Conservation (phyloP, 495 filamentous ascomycete genomes). For the Xylaria telfairii region DNA sequence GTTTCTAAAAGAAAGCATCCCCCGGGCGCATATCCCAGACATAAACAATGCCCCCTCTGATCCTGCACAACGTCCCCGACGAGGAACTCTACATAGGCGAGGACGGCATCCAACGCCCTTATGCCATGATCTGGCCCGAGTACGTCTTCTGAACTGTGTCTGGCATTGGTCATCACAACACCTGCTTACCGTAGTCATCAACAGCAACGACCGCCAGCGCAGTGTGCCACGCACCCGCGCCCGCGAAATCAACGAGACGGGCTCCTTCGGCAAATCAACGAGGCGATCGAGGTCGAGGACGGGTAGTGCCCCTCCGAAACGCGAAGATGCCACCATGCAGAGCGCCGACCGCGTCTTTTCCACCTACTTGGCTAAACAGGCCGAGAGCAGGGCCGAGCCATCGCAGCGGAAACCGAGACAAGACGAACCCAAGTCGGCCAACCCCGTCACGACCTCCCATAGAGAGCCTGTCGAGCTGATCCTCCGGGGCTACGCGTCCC, state of each 20-base stretch:
- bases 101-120: slow-evolving; percentile 61
- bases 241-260: slow-evolving; percentile 54
- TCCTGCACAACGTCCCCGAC: slow-evolving; percentile 65
- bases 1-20: background rate
- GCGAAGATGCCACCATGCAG: slow-evolving; percentile 61
- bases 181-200: slow-evolving; percentile 28
- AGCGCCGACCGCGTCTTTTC: slow-evolving; percentile 58
- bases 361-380: slow-evolving; percentile 46
- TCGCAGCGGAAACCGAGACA: slow-evolving; percentile 42
- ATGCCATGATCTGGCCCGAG: slow-evolving; percentile 62
- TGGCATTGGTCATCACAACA: background rate
- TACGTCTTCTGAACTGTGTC: slow-evolving; percentile 38
- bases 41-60: slow-evolving; percentile 57
- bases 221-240: slow-evolving; percentile 42
- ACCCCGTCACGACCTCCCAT: slow-evolving; percentile 32
- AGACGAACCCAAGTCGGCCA: slow-evolving; percentile 39
- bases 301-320: slow-evolving; percentile 53
- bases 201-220: slow-evolving; percentile 39
- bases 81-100: slow-evolving; percentile 63
- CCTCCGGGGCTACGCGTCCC: slow-evolving; percentile 77
- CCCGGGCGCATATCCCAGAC: background rate
- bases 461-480: slow-evolving; percentile 76
- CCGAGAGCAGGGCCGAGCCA: slow-evolving; percentile 28
- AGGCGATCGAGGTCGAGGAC: slow-evolving; percentile 59
- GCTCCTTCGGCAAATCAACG: slow-evolving; percentile 63